phyloP scores from a whole-genome alignment of 208 protist species.

The Wallacemonas sp. region DNA sequence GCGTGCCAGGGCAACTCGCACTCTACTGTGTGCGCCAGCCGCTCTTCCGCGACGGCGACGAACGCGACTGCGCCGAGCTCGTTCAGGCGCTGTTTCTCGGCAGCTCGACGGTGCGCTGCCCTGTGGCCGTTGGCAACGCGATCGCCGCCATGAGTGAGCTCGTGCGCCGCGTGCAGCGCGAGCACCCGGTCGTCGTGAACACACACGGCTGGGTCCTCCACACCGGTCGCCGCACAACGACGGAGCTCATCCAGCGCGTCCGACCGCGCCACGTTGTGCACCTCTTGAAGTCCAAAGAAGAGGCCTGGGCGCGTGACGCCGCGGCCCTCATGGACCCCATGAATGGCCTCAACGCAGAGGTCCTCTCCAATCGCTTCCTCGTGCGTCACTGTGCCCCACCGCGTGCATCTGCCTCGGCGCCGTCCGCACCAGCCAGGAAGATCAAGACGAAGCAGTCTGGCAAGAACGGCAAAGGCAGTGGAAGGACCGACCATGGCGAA shows the following conservation, averaged over 20 bases:
- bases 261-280: conserved; percentile 76
- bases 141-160: conserved; percentile 47
- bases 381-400: conserved; percentile 22
- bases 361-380: conserved; percentile 67
- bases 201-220: conserved; percentile 91
- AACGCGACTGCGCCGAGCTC: conserved; percentile 27
- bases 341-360: conserved; percentile 66
- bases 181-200: conserved; percentile 82
- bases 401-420: too few relatives aligned
- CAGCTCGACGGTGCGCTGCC: conserved; percentile 42
- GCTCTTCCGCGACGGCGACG: conserved; percentile 53
- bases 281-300: conserved; percentile 43
- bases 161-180: conserved; percentile 25
- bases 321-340: conserved; percentile 40
- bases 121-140: conserved; percentile 45
- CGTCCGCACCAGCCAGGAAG: background rate
- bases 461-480: conserved; percentile 2
- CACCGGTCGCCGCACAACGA: conserved; percentile 72
- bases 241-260: conserved; percentile 75
- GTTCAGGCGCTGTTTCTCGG: conserved; percentile 60
- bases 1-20: conserved; percentile 66
- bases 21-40: conserved; percentile 58
- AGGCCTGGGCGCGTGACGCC: conserved; percentile 46
- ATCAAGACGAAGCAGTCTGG: background rate
- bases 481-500: too few relatives aligned